A percentile compares a stretch with the other conserved stretches of the same genome.
These are phyloP conservation scores for Botrytis fragariae DNA, from an alignment of 2,329 filamentous ascomycete species.

Conservation along the genomic window DNA sequence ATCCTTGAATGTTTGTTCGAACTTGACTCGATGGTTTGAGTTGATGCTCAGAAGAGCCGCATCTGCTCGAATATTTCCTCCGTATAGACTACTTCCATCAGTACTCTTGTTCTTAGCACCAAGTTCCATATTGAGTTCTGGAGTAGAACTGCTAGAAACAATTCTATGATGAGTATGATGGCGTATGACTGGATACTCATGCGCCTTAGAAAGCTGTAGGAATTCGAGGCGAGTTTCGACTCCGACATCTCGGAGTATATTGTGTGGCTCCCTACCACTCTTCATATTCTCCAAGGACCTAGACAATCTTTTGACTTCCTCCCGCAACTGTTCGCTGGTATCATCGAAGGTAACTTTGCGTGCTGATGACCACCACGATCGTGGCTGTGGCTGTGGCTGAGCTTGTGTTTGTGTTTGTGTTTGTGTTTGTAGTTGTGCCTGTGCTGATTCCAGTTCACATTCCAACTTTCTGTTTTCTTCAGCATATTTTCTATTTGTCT, in stretches of 20 bases:
- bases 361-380: not conserved
- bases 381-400: not conserved
- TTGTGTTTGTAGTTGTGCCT: not conserved
- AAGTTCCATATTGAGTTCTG: not conserved
- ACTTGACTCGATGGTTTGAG: not conserved
- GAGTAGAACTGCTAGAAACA: not conserved
- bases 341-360: not conserved
- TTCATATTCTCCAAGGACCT: not conserved
- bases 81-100: no score
- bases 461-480: not conserved
- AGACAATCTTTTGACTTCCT: not conserved
- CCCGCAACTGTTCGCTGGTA: not conserved
- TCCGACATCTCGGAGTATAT: conserved; percentile 2
- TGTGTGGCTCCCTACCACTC: not conserved
- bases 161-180: not conserved
- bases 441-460: not conserved
- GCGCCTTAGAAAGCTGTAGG: not conserved
- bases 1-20: not conserved
- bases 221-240: not conserved
- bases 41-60: not conserved
- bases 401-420: not conserved
- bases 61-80: not conserved
- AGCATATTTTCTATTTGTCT: not conserved
- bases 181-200: not conserved
- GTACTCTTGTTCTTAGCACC: no score